Evolutionary conservation across 148 eudicot genomes (phyloP).

Genomic region (Heliamphora exappendiculata): DNA sequence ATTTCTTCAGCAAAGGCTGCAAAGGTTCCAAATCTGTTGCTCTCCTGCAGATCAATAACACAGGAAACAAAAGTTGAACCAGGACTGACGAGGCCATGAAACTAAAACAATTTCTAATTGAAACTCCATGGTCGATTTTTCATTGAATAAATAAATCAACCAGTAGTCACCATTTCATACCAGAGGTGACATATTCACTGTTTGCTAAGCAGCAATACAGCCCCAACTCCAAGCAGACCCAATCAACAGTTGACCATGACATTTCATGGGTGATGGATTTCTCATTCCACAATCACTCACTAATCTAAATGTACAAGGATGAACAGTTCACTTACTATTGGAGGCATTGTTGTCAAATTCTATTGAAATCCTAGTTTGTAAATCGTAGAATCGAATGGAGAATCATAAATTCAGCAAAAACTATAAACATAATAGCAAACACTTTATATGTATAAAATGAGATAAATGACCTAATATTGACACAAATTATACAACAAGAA

Average conservation of each 20-base stretch:
- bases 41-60: conserved; percentile 34
- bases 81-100: background rate
- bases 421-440: no score
- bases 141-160: background rate
- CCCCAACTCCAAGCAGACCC: background rate
- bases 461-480: no score
- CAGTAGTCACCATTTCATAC: background rate
- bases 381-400: no score
- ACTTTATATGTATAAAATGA: no score
- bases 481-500: no score
- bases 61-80: conserved; percentile 4
- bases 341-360: no score
- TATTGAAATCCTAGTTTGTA: no score
- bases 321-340: no score
- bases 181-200: background rate
- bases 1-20: conserved; percentile 80
- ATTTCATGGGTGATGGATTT: background rate
- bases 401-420: no score
- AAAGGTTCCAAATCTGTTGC: conserved; percentile 73
- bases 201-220: background rate
- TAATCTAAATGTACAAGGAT: background rate
- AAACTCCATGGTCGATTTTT: background rate
- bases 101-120: background rate
- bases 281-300: conserved; percentile 1
- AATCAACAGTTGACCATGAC: background rate